Conservation (phyloP, 2,329 filamentous ascomycete genomes). For the Talaromyces funiculosus region DNA sequence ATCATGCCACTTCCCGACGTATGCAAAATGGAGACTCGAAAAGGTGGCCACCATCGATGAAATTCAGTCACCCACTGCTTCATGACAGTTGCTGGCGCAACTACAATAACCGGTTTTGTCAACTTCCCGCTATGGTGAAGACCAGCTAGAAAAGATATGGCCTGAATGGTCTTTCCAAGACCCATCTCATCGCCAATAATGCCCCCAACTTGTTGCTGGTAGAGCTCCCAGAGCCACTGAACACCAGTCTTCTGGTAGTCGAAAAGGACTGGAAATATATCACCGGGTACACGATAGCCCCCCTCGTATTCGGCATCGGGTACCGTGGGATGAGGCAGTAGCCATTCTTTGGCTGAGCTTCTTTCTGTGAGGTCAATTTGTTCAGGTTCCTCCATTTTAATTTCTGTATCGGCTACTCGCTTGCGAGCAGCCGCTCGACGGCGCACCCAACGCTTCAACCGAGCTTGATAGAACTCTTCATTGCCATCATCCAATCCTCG, state of each 20-base stretch:
- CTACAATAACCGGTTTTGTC: slow-evolving; percentile 77
- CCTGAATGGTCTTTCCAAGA: slow-evolving; percentile 85
- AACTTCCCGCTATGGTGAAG: slow-evolving; percentile 87
- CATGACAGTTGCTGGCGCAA: slow-evolving; percentile 90
- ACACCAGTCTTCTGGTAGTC: slow-evolving; percentile 97
- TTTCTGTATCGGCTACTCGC: slow-evolving; percentile 30
- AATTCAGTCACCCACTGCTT: slow-evolving; percentile 99
- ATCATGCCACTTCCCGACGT: slow-evolving; percentile 96
- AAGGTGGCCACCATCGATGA: slow-evolving; percentile 98
- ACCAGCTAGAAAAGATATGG: slow-evolving; percentile 78
- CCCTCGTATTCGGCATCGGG: slow-evolving; percentile 70
- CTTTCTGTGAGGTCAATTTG: slow-evolving; percentile 37
- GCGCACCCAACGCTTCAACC: slow-evolving; percentile 69
- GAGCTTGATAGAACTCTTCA: slow-evolving; percentile 69
- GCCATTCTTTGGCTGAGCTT: slow-evolving; percentile 59
- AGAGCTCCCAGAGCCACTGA: slow-evolving; percentile 91
- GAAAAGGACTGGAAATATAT: slow-evolving; percentile 87
- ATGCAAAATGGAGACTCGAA: slow-evolving; percentile 90
- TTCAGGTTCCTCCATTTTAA: slow-evolving; percentile 20
- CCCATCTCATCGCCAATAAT: slow-evolving; percentile 99
- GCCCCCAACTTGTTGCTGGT: slow-evolving; percentile 81
- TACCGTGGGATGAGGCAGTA: slow-evolving; percentile 76
- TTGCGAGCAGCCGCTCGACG: slow-evolving; percentile 56
- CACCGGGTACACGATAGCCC: slow-evolving; percentile 75
- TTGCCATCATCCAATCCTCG: slow-evolving; percentile 79